Evolutionary conservation across 2,329 filamentous ascomycete genomes (phyloP), one percentile per base, ranked within the genome.

Genomic region (Colletotrichum brevisporum): DNA sequence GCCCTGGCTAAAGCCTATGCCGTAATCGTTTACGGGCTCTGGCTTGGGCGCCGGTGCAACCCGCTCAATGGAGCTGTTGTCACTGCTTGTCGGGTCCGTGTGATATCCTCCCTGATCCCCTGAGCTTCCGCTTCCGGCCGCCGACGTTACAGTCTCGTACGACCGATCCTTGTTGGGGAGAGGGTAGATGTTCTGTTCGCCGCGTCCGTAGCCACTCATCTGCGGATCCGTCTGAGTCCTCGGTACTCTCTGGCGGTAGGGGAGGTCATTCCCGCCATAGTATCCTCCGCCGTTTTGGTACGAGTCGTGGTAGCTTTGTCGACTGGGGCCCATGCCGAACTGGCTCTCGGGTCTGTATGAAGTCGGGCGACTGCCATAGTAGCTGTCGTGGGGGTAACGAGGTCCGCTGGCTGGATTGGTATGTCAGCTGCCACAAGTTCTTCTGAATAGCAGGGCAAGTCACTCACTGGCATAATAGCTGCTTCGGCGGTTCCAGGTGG

Each of bases 11-110:
- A 88, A 87, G 51, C 82, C 84, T 71, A 91, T 91, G 58, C 92
- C 91, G 74, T 93, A 93, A 71, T 86, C 87, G 62, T 92, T 91
- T 6, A 81, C 76, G 8, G 86, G 85, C 56, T 90, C 86, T 31
- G 75, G 76, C 27, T 84, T 87, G 74, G 88, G 87, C 43, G 84
- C 82, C 5, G 85, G 83, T 59, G 90, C 87, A 26, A 90, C 84
- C 71, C 94, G 91, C 77, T 97, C 94, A 74, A 97, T 89, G 2
- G 94, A 97, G 82, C 94, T 97, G 82, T 97, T 97, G 77, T 97
- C 93, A 77, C 94, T 97, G 82, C 93, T 96, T 64, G 87, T 83
- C 50, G 93, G 95, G 77, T 97, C 94, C 69, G 94, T 97, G 72
- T 91, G 91, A 79, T 96, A 95, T 64, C 90, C 91, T 76, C 89